Conservation (phyloP, 495 filamentous ascomycete genomes). For the Penicillium desertorum region DNA sequence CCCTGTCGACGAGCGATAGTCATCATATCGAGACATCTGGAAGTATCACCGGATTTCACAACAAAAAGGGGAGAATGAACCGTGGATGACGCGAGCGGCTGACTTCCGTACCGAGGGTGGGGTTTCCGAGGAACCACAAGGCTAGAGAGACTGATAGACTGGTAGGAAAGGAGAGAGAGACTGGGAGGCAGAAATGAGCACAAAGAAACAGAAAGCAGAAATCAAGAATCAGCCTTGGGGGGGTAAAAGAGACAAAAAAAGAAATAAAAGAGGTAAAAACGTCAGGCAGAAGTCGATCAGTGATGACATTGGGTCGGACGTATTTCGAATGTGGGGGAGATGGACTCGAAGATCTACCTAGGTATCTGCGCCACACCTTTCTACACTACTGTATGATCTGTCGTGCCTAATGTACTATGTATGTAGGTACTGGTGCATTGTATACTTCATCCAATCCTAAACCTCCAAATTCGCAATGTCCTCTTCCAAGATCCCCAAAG, state of each 20-base stretch:
- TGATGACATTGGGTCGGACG: conserved; percentile 19
- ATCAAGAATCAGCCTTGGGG: conserved; percentile 8
- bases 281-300: conserved; percentile 20
- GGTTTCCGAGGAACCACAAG: conserved; percentile 22
- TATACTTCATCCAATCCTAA: conserved; percentile 18
- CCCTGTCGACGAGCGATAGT: conserved; percentile 45
- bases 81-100: conserved; percentile 37
- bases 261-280: background rate
- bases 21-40: conserved; percentile 50
- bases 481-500: conserved; percentile 59
- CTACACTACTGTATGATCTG: background rate
- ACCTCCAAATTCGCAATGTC: conserved; percentile 50
- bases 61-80: conserved; percentile 16
- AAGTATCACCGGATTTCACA: conserved; percentile 16
- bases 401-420: background rate
- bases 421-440: background rate
- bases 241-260: background rate
- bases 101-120: conserved; percentile 31
- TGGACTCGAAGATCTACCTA: background rate
- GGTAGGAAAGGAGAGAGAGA: background rate
- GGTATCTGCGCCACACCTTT: conserved; percentile 3
- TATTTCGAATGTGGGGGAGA: conserved; percentile 5
- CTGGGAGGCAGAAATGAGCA: conserved; percentile 2
- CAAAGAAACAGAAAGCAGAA: conserved; percentile 4
- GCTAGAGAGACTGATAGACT: conserved; percentile 1